Base-by-base conservation (phyloP, 1,139 yeast genomes). In the Arxiozyma slooffiae region DNA sequence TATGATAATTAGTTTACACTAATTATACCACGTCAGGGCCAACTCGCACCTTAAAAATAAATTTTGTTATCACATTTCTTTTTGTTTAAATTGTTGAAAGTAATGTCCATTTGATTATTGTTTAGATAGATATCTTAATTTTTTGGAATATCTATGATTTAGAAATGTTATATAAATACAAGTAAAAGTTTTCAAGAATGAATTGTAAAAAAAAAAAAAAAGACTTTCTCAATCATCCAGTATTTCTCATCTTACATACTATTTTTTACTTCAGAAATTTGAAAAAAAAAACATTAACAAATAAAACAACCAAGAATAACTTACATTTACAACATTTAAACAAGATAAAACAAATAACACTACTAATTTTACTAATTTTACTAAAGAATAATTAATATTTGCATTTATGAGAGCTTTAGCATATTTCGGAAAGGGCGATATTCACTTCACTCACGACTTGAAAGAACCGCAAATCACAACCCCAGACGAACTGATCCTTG, bases 371-470 rank as follows among this genome's bases (percentile, higher is more conserved):
- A 40, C 30, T 20, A 22, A 41, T 41, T 34, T n/a, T 16, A n/a
- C 30, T 24, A 42, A 36, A 38, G 42, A 21, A 34, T 46, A 41
- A 48, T 22, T 7, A n/a, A 24, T 23, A 6, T 30, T 11, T 30
- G 36, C 36, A 14, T 30, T 45, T 36, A 80, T 80, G 85, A 75
- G 71, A 64, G 85, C 80, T 3, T 63, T 80, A 46, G 75, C 78
- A 43, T 80, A 74, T 58, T 71, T 76, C 60, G 82, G 80, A 2
- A 71, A 71, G 39, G 66, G 73, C 50, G 77, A 78, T 56, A 62
- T 80, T 36, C 67, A 74, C 48, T 78, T 70, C 58, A 71, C 75
- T 3, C 66, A 68, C 1, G 64, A 67, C 37, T 66, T 75, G 39
- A 67, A 72, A n/a, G 74, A 70, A 50, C 85, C 85, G 4, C 57